Base-by-base conservation (phyloP, 2,329 filamentous ascomycete species). In the Raffaelea deltoideospora region DNA sequence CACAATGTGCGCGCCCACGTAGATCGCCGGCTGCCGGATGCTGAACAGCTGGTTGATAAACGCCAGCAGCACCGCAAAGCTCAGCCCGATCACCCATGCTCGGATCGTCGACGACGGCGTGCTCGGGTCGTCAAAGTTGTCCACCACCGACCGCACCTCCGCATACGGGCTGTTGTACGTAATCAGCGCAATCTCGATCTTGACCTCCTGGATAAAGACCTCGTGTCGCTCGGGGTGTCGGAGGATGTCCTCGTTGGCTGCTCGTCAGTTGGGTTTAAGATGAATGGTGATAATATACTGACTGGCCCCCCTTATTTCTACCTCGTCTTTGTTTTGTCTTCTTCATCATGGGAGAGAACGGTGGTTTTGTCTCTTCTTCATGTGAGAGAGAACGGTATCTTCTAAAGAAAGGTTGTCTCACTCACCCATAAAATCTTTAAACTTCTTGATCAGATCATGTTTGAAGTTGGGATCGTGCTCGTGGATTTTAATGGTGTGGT, bases 31-130 rank as follows among this genome's bases (percentile, higher is more conserved):
- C 42, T 66, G 61, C 10, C 69, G 67, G 40, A 74, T 65, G 33
- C 65, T 67, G n/a, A 75, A 73, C 35, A 75, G 61, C 54, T 71
- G 66, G 46, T 75, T 73, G 47, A 65, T 56, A 37, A 66, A 67
- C 27, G 64, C 59, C 22, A 69, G 53, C 19, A 67, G 42, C 18
- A 61, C 53, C 8, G 64, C 60, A 39, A 72, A 71, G 29, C 59
- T 42, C 11, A 69, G 48, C 14, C 68, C 69, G 21, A 73, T 67
- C 13, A 52, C 46, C 68, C 68, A 72, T 37, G 63, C 63, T 9
- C 69, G 64, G 34, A 73, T 60, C 2, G 70, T 75, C 11, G 67
- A 69, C 38, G 59, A 64, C 4, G 66, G 67, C 10, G 58, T 52
- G 3, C 45, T 51, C 3, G 60, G 55, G 37, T 69, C 61, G 46